Conservation (phyloP, 2,329 filamentous ascomycete genomes). For the Sporothrix euskadiensis region DNA sequence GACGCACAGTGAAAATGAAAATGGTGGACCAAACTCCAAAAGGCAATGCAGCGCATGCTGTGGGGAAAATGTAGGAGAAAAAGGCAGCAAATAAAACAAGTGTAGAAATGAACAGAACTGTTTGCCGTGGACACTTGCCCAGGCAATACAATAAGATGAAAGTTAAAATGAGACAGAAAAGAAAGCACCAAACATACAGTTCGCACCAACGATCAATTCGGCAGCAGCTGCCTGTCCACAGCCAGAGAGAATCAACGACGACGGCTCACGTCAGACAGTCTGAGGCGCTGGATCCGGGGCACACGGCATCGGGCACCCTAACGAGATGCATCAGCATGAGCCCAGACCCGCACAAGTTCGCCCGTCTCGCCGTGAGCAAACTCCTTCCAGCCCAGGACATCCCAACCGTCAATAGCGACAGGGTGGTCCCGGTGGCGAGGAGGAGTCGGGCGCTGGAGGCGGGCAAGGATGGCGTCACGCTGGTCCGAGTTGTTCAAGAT, state of each 20-base stretch:
- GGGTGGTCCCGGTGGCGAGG: conserved; percentile 21
- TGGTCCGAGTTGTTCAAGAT: conserved; percentile 11
- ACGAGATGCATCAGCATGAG: conserved; percentile 19
- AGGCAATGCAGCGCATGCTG: conserved; percentile 28
- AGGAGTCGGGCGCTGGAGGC: conserved; percentile 25
- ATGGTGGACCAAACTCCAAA: conserved; percentile 28
- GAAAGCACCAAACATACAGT: not conserved
- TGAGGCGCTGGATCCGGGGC: not conserved
- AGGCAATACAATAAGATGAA: not conserved
- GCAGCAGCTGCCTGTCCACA: not conserved
- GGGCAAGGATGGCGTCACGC: conserved; percentile 27
- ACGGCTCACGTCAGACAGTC: not conserved
- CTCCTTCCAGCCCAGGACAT: conserved; percentile 34
- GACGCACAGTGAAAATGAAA: conserved; percentile 12
- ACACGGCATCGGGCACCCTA: conserved; percentile 18
- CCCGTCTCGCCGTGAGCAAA: conserved; percentile 8
- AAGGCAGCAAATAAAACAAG: conserved; percentile 13
- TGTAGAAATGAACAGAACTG: not conserved
- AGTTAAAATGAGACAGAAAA: not conserved
- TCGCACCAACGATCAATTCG: not conserved
- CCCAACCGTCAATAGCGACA: conserved; percentile 30
- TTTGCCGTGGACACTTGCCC: conserved; percentile 9
- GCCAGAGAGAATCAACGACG: not conserved
- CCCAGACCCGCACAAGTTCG: conserved; percentile 28
- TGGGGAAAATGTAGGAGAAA: not conserved